Percentiles rank a stretch among this genome's conserved stretches.
These are phyloP conservation scores for Marvania coccoides DNA, from an alignment of 139 green algal species.

Conservation along the genomic window DNA sequence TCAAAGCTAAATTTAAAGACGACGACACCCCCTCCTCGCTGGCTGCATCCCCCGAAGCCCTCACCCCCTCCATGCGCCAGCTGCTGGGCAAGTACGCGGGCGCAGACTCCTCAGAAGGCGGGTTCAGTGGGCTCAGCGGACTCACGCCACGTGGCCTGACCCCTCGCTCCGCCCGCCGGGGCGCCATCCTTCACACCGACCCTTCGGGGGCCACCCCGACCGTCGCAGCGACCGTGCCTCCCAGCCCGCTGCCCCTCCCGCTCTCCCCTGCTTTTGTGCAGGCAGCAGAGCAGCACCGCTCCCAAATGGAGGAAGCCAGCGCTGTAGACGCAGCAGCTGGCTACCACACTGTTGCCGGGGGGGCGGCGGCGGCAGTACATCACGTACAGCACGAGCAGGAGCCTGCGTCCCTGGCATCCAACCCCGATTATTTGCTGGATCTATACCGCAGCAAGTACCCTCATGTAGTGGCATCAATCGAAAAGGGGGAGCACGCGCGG, in stretches of 20 bases:
- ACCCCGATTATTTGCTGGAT: background rate
- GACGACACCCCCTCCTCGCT: slow-evolving; percentile 12
- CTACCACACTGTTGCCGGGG: too few species aligned
- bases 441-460: background rate
- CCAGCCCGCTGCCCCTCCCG: background rate
- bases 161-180: background rate
- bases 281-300: background rate
- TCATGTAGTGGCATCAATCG: background rate
- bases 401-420: background rate
- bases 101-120: background rate
- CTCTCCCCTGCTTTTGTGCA: background rate
- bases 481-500: background rate
- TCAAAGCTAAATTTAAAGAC: background rate
- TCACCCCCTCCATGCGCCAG: slow-evolving; percentile 29
- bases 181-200: background rate
- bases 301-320: background rate
- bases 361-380: background rate
- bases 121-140: background rate
- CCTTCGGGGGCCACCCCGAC: too few species aligned
- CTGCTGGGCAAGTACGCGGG: slow-evolving; percentile 33
- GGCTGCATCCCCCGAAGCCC: slow-evolving; percentile 10
- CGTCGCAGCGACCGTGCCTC: background rate
- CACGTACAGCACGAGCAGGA: background rate
- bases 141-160: background rate
- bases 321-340: too few species aligned